Percentiles rank a stretch among this genome's conserved stretches.
These are phyloP conservation scores for Sporisorium graminicola DNA, from an alignment of 1,284 basidiomycete species.

Conservation along the genomic window DNA sequence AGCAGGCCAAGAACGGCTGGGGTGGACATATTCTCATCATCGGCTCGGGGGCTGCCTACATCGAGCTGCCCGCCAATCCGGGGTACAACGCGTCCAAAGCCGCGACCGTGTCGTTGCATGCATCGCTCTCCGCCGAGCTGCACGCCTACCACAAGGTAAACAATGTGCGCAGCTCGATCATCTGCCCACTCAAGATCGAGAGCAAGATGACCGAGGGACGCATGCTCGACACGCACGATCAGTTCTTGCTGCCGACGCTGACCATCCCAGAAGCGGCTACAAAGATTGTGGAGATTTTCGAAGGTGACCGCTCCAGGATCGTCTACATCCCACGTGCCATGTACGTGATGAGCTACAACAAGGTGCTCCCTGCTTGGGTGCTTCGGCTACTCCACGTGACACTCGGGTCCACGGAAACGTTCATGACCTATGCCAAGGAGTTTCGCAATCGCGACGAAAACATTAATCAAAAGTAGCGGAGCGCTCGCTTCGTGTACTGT, in stretches of 20 bases:
- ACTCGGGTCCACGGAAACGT: slow-evolving; percentile 39
- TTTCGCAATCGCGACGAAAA: slow-evolving; percentile 27
- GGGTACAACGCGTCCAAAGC: slow-evolving; percentile 58
- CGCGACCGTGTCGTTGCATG: slow-evolving; percentile 46
- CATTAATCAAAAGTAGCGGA: slow-evolving; percentile 26
- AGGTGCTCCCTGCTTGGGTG: slow-evolving; percentile 41
- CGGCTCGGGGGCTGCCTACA: slow-evolving; percentile 51
- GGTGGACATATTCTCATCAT: slow-evolving; percentile 61
- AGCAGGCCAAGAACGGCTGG: slow-evolving; percentile 49
- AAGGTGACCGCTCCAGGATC: slow-evolving; percentile 42
- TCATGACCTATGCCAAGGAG: slow-evolving; percentile 42
- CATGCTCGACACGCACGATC: slow-evolving; percentile 52
- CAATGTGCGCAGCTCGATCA: slow-evolving; percentile 49
- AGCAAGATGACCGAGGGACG: slow-evolving; percentile 56
- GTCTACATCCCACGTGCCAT: slow-evolving; percentile 45
- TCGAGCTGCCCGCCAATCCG: slow-evolving; percentile 52
- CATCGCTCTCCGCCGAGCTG: slow-evolving; percentile 48
- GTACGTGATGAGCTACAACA: slow-evolving; percentile 42
- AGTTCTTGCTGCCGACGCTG: slow-evolving; percentile 53
- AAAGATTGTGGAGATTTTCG: slow-evolving; percentile 51
- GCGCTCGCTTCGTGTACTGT: background rate
- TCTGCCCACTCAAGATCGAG: slow-evolving; percentile 60
- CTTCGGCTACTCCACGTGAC: slow-evolving; percentile 7
- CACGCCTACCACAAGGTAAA: slow-evolving; percentile 54
- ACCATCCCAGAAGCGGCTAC: slow-evolving; percentile 51